A percentile compares a stretch with the other conserved stretches of the same genome.
Evolutionary conservation across 108 stramenopile species (phyloP).

Genomic region (Mediolabrus comicus): DNA sequence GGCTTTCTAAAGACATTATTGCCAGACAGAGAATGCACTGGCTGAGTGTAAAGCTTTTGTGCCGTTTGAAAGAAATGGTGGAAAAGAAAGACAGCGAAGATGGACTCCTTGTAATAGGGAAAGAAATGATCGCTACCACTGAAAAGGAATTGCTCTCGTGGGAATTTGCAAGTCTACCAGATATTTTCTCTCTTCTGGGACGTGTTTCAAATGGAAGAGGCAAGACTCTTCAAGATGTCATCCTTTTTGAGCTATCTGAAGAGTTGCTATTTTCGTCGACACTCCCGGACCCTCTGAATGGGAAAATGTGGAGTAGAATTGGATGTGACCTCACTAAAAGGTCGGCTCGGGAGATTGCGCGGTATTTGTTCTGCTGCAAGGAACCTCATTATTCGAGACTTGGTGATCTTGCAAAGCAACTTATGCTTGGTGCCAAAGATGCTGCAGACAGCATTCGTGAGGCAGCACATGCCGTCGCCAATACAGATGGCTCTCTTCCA

Average conservation of each 20-base stretch:
- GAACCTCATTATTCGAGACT: neutral
- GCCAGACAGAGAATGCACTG: slow-evolving; percentile 33
- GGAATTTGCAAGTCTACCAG: neutral
- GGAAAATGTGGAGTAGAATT: slow-evolving; percentile 13
- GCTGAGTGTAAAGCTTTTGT: slow-evolving; percentile 3
- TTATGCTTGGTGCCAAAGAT: neutral
- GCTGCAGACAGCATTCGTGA: neutral
- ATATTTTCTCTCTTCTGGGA: neutral
- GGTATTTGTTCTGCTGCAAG: neutral
- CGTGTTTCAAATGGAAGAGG: neutral
- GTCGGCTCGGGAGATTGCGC: slow-evolving; percentile 2
- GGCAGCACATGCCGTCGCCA: neutral
- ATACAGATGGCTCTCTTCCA: neutral
- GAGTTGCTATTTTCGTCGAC: slow-evolving; percentile 11
- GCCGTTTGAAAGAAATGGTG: slow-evolving; percentile 10
- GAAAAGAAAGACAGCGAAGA: neutral
- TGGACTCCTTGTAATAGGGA: neutral
- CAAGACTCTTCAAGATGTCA: neutral
- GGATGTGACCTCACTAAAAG: neutral
- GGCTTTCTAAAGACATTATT: slow-evolving; percentile 7
- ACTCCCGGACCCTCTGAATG: slow-evolving; percentile 15
- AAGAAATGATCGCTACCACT: neutral
- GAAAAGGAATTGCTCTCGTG: neutral
- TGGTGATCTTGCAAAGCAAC: neutral
- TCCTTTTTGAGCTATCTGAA: neutral